A percentile compares a stretch with the other conserved stretches of the same genome.
These are phyloP conservation scores for Biscogniauxia sp. DNA, from an alignment of 2,329 filamentous ascomycete genomes.

Conservation along the genomic window DNA sequence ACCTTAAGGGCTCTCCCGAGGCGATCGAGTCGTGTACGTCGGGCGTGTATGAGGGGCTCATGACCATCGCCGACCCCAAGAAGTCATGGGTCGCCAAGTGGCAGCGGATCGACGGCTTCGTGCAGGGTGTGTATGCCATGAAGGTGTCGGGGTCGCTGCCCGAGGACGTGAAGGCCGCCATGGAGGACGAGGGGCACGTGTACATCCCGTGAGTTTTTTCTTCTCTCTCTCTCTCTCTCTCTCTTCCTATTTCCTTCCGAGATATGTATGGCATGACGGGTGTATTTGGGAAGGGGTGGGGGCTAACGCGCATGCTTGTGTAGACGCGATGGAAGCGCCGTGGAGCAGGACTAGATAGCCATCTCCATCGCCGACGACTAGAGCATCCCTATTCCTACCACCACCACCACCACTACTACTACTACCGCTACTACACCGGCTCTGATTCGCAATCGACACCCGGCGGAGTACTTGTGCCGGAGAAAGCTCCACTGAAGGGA, in stretches of 20 bases:
- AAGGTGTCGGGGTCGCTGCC: constrained; percentile 85
- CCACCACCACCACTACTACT: not conserved
- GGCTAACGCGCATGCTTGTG: constrained; percentile 3
- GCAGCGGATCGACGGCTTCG: constrained; percentile 87
- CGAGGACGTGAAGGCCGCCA: constrained; percentile 58
- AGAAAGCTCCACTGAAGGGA: no score
- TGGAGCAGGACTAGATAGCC: constrained; percentile 17
- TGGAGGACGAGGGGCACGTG: constrained; percentile 62
- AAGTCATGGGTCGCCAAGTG: constrained; percentile 95
- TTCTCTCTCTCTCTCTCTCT: constrained; percentile 40
- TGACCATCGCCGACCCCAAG: constrained; percentile 78
- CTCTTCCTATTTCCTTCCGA: constrained; percentile 34
- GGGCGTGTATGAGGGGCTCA: constrained; percentile 90
- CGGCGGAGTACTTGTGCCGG: no score
- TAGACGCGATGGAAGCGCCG: constrained; percentile 18
- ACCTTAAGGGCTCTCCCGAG: constrained; percentile 75
- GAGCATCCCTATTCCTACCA: not conserved
- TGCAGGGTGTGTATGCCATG: constrained; percentile 86
- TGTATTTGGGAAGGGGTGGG: not conserved
- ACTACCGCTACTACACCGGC: not conserved
- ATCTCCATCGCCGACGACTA: not conserved
- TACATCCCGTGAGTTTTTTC: constrained; percentile 61
- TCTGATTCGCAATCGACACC: no score
- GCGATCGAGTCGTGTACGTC: constrained; percentile 90
- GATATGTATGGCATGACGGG: not conserved